Conservation (phyloP, 768 basidiomycete species). For the Leccinum disarticulatum region DNA sequence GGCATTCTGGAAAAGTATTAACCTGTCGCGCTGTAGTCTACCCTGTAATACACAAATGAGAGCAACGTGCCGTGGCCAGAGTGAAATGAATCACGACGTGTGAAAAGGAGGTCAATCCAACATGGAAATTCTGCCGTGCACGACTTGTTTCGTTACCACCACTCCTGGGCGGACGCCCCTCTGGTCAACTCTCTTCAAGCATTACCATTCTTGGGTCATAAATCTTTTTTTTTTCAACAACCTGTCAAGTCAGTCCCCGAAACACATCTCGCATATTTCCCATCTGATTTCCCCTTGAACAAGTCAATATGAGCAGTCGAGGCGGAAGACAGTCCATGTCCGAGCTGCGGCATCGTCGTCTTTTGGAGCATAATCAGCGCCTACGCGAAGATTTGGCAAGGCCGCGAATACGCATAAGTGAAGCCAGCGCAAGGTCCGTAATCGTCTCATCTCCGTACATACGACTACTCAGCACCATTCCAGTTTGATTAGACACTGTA, state of each 20-base stretch:
- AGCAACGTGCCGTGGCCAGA: not conserved
- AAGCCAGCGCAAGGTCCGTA: slow-evolving; percentile 65
- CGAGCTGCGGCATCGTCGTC: slow-evolving; percentile 76
- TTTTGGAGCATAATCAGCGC: slow-evolving; percentile 79
- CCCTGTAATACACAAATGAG: not conserved
- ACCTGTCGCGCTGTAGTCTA: slow-evolving; percentile 12
- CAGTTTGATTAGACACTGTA: slow-evolving; percentile 74
- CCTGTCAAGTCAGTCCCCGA: slow-evolving; percentile 8
- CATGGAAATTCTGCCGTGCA: slow-evolving; percentile 2
- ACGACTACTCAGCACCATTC: slow-evolving; percentile 4
- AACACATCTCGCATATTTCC: slow-evolving; percentile 5
- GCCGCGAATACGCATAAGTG: slow-evolving; percentile 70
- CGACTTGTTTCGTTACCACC: slow-evolving; percentile 13
- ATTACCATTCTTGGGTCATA: not conserved
- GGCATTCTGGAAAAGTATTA: slow-evolving; percentile 36
- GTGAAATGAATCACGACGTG: slow-evolving; percentile 18
- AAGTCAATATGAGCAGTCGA: slow-evolving; percentile 54
- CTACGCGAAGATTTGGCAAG: slow-evolving; percentile 70
- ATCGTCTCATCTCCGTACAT: not conserved
- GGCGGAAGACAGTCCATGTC: slow-evolving; percentile 73
- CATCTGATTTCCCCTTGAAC: not conserved
- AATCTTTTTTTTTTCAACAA: not conserved
- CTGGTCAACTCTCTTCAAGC: slow-evolving; percentile 5
- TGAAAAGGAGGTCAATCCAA: slow-evolving; percentile 16
- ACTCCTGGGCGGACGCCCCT: slow-evolving; percentile 1